A percentile compares a stretch with the other conserved stretches of the same genome.
These are phyloP conservation scores for Debaryomyces sp. DNA, from an alignment of 1,139 yeast genomes.

Conservation along the genomic window DNA sequence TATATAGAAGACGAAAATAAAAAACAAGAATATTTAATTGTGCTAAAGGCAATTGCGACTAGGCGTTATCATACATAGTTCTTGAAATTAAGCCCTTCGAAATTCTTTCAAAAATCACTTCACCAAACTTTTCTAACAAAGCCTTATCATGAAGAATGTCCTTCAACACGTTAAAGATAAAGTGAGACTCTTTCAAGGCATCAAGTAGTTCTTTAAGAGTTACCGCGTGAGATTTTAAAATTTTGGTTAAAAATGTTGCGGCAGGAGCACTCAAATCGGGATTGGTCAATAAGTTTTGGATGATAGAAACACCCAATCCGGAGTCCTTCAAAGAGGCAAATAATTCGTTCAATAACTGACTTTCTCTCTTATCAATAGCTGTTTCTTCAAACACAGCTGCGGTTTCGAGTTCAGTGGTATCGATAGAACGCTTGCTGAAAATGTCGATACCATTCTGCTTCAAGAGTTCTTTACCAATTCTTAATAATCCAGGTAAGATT, in stretches of 20 bases:
- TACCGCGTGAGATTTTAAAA: slow-evolving; percentile 28
- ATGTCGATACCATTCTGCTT: slow-evolving; percentile 23
- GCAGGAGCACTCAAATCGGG: slow-evolving; percentile 31
- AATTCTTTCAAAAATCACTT: slow-evolving; percentile 20
- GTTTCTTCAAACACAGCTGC: neutral
- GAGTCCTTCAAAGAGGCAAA: slow-evolving; percentile 31
- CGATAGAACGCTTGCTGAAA: slow-evolving; percentile 12
- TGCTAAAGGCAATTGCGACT: neutral
- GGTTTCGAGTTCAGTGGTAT: neutral
- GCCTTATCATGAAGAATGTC: slow-evolving; percentile 23
- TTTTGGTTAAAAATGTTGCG: slow-evolving; percentile 28
- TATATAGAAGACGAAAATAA: neutral
- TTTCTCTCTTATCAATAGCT: slow-evolving; percentile 24
- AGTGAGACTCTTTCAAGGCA: slow-evolving; percentile 27
- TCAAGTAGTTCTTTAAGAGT: slow-evolving; percentile 22
- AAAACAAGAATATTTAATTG: neutral
- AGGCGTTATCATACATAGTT: slow-evolving; percentile 4
- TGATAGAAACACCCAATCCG: slow-evolving; percentile 32
- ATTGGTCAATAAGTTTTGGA: slow-evolving; percentile 28
- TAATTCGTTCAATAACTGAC: slow-evolving; percentile 24
- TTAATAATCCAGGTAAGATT: slow-evolving; percentile 32
- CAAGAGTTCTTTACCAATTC: slow-evolving; percentile 26
- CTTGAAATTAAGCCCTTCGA: slow-evolving; percentile 21
- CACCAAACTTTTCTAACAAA: slow-evolving; percentile 23
- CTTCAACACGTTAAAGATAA: slow-evolving; percentile 20